A percentile compares a stretch with the other conserved stretches of the same genome.
These are phyloP conservation scores for Ajuga reptans DNA, from an alignment of 305 asterid genomes.

Conservation along the genomic window DNA sequence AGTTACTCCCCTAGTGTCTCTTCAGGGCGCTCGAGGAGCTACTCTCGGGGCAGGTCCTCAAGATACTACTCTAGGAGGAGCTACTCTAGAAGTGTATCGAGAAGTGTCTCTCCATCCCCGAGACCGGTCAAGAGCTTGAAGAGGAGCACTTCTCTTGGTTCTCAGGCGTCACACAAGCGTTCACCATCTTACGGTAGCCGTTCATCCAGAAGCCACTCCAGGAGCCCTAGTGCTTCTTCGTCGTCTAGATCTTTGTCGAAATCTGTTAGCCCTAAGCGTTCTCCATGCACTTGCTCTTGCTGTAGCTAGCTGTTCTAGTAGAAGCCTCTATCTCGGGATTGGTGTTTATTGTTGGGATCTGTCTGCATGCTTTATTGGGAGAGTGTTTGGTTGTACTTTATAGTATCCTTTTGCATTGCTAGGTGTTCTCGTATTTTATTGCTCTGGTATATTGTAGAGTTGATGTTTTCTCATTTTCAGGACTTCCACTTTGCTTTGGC, in stretches of 20 bases:
- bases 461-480: too few species aligned
- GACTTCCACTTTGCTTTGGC: too few species aligned
- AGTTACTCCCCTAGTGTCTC: conserved; percentile 31
- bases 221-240: conserved; percentile 40
- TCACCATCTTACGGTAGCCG: conserved; percentile 28
- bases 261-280: conserved; percentile 28
- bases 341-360: too few species aligned
- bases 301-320: neutral
- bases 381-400: too few species aligned
- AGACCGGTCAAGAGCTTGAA: conserved; percentile 22
- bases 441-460: too few species aligned
- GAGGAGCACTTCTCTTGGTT: conserved; percentile 25
- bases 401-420: too few species aligned
- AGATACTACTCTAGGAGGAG: conserved; percentile 31
- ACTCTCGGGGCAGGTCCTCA: conserved; percentile 32
- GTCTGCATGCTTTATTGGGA: too few species aligned
- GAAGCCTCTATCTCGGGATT: neutral
- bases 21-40: conserved; percentile 25
- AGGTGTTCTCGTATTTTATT: too few species aligned
- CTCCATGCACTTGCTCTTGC: neutral
- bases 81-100: conserved; percentile 21
- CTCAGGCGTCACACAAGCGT: neutral
- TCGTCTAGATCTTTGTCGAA: conserved; percentile 39
- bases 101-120: conserved; percentile 1
- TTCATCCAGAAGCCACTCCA: conserved; percentile 42